Conservation (phyloP, 345 rosid species). For the Cardamine resedifolia region DNA sequence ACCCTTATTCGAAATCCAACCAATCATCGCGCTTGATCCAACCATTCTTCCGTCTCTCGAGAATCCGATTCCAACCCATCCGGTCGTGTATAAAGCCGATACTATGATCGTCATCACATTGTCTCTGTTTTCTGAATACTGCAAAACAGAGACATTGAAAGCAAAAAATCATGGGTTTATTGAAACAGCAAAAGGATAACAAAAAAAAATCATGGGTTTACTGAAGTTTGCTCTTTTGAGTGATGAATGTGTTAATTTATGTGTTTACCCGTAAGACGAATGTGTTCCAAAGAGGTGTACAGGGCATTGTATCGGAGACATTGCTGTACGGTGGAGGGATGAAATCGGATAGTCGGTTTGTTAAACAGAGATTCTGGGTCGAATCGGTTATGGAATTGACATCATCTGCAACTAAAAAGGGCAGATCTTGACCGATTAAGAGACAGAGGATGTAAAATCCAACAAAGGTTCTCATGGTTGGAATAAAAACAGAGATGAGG, state of each 20-base stretch:
- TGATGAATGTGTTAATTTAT: background rate
- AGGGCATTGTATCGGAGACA: slow-evolving; percentile 51
- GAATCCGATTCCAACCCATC: slow-evolving; percentile 94
- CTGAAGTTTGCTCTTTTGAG: background rate
- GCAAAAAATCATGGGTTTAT: background rate
- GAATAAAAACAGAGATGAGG: slow-evolving; percentile 5
- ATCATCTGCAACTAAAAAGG: slow-evolving; percentile 31
- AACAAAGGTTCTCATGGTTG: slow-evolving; percentile 28
- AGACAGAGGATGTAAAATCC: slow-evolving; percentile 40
- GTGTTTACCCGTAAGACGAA: slow-evolving; percentile 70
- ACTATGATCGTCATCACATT: slow-evolving; percentile 63
- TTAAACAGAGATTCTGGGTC: slow-evolving; percentile 50
- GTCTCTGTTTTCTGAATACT: slow-evolving; percentile 70
- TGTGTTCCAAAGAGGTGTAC: slow-evolving; percentile 79
- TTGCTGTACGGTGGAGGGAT: slow-evolving; percentile 84
- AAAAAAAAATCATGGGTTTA: background rate
- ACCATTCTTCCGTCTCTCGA: slow-evolving; percentile 86
- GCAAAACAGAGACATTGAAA: slow-evolving; percentile 21
- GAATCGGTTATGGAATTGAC: background rate
- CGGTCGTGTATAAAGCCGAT: slow-evolving; percentile 79
- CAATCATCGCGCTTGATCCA: slow-evolving; percentile 89
- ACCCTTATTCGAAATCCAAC: slow-evolving; percentile 81
- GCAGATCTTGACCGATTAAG: slow-evolving; percentile 28
- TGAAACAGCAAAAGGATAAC: background rate
- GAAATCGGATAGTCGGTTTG: slow-evolving; percentile 46